phyloP scores from a whole-genome alignment of 345 rosid genomes.

The Tarenaya hassleriana region DNA sequence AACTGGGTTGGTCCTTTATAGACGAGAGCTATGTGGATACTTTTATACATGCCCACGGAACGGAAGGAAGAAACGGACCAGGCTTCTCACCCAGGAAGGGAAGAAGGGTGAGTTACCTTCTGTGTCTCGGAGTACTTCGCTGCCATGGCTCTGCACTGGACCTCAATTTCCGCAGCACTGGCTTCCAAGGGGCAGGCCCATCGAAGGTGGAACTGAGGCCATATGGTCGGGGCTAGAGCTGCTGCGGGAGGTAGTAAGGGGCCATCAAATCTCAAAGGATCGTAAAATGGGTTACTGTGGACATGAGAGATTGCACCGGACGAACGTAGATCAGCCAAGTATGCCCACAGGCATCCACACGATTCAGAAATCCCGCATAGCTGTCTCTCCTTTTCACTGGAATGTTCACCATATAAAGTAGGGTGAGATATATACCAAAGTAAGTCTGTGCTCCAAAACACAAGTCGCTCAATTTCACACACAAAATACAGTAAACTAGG shows the following conservation, averaged over 20 bases:
- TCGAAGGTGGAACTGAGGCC: slow-evolving; percentile 98
- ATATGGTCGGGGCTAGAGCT: slow-evolving; percentile 89
- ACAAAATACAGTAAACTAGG: background rate
- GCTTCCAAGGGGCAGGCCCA: slow-evolving; percentile 96
- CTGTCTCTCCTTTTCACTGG: slow-evolving; percentile 91
- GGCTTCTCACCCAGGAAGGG: no score
- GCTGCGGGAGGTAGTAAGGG: slow-evolving; percentile 90
- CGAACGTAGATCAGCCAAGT: slow-evolving; percentile 70
- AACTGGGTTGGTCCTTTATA: no score
- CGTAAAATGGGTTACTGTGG: slow-evolving; percentile 76
- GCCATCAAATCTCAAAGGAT: slow-evolving; percentile 48
- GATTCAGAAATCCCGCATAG: slow-evolving; percentile 52
- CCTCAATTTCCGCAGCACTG: slow-evolving; percentile 63
- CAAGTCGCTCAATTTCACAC: slow-evolving; percentile 5
- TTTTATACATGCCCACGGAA: background rate
- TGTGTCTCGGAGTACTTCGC: slow-evolving; percentile 53
- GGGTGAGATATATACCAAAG: slow-evolving; percentile 2
- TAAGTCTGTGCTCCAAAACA: slow-evolving; percentile 3
- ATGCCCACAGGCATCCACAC: slow-evolving; percentile 89
- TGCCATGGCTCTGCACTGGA: slow-evolving; percentile 59
- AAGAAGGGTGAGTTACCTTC: slow-evolving; percentile 42
- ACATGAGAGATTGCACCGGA: slow-evolving; percentile 49
- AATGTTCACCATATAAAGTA: slow-evolving; percentile 19
- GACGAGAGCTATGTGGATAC: no score
- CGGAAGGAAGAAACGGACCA: no score